Base-by-base conservation (phyloP, 2,329 filamentous ascomycete genomes). In the Colletotrichum incanum region DNA sequence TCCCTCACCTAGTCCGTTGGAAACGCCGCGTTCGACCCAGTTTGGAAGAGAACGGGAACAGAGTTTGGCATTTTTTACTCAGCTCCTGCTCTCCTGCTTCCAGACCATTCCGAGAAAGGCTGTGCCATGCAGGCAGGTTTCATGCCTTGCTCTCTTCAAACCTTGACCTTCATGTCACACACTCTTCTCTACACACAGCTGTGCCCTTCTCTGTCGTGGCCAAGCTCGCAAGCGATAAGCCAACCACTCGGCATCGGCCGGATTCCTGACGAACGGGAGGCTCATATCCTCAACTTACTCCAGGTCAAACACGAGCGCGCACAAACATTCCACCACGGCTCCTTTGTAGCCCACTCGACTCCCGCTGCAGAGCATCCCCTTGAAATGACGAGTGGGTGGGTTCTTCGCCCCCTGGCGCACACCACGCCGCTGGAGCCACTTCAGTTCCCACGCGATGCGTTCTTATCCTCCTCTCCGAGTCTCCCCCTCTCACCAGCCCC, bases 401-500 rank as follows among this genome's bases (percentile, higher is more conserved):
- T 18, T 31, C 26, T 18, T 50, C 49, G 5, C 49, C 26, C 45
- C 50, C 31, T 45, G 20, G 14, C 58, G 31, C 28, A 11, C 26
- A 20, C 41, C 47, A 18, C 34, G 58, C 58, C 43, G 59, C 59
- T 14, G 45, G 26, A 65, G 50, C 49, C 49, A 56, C 39, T n/a
- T 28, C 7, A n/a, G 28, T 2, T 45, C 16, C 43, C 43, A 45
- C 43, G 43, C 52, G 47, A 55, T 18, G 12, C 12, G 12, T 34
- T 55, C 18, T 23, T 7, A n/a, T n/a, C n/a, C 49, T 50, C 47
- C 26, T 64, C 23, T 26, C 23, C n/a, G n/a, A 39, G 31, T 18
- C 52, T 45, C 55, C 34, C 45, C 54, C 28, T 23, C 66, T 63
- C 54, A 52, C 54, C 14, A 28, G 3, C 41, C 47, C 55, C 62